Percentiles rank a stretch among this genome's conserved stretches.
These are phyloP conservation scores for Globisporangium paddicum DNA, from an alignment of 352 stramenopile species.

Conservation along the genomic window DNA sequence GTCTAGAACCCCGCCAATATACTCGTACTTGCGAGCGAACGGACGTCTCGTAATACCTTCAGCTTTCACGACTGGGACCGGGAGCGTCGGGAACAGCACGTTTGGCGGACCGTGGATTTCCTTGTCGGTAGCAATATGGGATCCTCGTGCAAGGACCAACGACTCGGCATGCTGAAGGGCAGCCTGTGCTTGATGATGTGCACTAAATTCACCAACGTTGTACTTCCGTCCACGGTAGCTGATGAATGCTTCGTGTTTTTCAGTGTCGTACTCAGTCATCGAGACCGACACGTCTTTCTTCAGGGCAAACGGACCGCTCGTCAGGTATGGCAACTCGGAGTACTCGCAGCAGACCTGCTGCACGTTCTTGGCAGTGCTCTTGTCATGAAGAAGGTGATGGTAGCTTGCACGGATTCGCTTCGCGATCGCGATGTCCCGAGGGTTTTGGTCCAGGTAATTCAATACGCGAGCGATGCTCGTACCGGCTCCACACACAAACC, in stretches of 20 bases:
- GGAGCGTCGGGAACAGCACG: conserved; percentile 34
- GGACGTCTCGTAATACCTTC: conserved; percentile 34
- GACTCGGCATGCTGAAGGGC: conserved; percentile 34
- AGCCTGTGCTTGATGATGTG: conserved; percentile 39
- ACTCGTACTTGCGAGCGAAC: conserved; percentile 52
- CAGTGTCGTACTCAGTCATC: conserved; percentile 38
- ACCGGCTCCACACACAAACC: conserved; percentile 28
- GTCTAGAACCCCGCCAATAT: conserved; percentile 29
- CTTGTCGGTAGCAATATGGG: conserved; percentile 22
- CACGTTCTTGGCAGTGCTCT: conserved; percentile 3
- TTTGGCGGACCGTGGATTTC: conserved; percentile 20
- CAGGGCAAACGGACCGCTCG: conserved; percentile 37
- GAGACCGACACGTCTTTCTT: conserved; percentile 35
- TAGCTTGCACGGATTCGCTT: conserved; percentile 32
- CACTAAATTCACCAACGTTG: conserved; percentile 43
- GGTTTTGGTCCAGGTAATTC: conserved; percentile 45
- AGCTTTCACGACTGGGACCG: conserved; percentile 31
- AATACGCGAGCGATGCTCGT: conserved; percentile 35
- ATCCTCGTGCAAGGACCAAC: conserved; percentile 25
- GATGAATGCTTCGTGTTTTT: conserved; percentile 43
- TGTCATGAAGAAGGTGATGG: conserved; percentile 31
- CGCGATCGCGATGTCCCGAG: conserved; percentile 21
- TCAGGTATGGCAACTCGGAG: conserved; percentile 27
- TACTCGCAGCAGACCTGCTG: conserved; percentile 28
- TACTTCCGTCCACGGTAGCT: conserved; percentile 43